These are phyloP conservation scores for Pseudogymnoascus sp. DNA, from an alignment of 2,329 filamentous ascomycete species.

Conservation along the genomic window DNA sequence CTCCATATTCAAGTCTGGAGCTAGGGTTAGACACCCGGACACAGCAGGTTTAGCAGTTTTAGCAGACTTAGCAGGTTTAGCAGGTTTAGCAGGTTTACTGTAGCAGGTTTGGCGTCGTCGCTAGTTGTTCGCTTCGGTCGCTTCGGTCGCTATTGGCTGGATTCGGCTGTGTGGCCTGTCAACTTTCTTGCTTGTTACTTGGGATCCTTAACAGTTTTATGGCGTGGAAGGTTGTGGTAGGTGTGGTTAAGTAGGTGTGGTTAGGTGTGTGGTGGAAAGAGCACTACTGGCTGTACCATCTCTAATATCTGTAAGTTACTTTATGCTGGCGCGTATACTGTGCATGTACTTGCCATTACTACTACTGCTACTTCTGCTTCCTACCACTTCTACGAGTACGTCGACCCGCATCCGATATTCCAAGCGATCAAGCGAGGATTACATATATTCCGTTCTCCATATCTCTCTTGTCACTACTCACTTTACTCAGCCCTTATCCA, in stretches of 20 bases:
- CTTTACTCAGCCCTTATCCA: conserved; percentile 18
- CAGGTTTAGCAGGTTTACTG: background rate
- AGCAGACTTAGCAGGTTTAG: background rate
- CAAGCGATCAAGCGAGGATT: conserved; percentile 10
- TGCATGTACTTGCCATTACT: background rate
- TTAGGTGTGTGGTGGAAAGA: background rate
- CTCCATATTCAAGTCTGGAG: background rate
- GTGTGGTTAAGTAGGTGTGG: background rate
- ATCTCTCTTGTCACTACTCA: conserved; percentile 24
- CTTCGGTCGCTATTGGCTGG: background rate
- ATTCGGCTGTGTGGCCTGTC: background rate
- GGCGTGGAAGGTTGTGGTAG: background rate
- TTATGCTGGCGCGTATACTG: background rate
- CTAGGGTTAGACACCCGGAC: conserved; percentile 2
- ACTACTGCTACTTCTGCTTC: background rate
- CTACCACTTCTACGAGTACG: no score
- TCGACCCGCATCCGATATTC: conserved; percentile 5
- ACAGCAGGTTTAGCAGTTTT: background rate
- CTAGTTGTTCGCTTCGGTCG: background rate
- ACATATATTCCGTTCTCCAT: conserved; percentile 20
- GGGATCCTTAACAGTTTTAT: background rate
- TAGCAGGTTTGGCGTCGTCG: background rate
- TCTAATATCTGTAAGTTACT: background rate
- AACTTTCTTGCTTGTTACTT: background rate
- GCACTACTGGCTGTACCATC: no score